A percentile compares a stretch with the other conserved stretches of the same genome.
These are phyloP conservation scores for Neurospora tetrasperma DNA, from an alignment of 495 filamentous ascomycete species.

Conservation along the genomic window DNA sequence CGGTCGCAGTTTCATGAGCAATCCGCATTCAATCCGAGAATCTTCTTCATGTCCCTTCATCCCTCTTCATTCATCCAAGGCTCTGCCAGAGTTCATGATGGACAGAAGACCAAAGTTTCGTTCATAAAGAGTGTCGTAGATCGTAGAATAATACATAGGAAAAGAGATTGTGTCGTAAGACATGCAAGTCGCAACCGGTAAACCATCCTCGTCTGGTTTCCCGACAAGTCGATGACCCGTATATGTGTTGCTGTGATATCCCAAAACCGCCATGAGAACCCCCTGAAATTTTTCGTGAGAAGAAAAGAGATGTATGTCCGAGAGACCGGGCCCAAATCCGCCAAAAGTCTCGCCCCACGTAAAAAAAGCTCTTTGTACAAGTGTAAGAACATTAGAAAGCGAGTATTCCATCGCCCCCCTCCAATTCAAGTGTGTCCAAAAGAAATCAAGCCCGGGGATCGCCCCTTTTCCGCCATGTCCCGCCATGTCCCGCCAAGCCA, in stretches of 20 bases:
- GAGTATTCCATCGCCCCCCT: conserved; percentile 1
- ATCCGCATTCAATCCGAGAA: not conserved
- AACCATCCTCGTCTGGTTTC: not conserved
- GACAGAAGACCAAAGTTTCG: not conserved
- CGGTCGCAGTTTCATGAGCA: conserved; percentile 4
- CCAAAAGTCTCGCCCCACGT: not conserved
- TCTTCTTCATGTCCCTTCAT: not conserved
- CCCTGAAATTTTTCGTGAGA: not conserved
- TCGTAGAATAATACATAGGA: not conserved
- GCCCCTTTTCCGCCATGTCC: conserved; percentile 14
- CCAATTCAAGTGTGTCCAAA: conserved; percentile 6
- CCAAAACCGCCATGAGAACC: not conserved
- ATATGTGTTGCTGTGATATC: not conserved
- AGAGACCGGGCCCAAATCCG: not conserved
- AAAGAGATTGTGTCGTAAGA: not conserved
- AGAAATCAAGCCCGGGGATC: conserved; percentile 5
- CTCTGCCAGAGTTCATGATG: not conserved
- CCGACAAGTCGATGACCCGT: not conserved
- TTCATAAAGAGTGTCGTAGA: not conserved
- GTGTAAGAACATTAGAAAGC: not conserved
- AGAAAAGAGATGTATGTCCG: not conserved
- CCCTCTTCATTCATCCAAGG: not conserved
- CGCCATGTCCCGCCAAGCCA: conserved; percentile 6
- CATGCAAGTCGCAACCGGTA: not conserved
- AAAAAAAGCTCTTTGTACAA: not conserved